Percentiles rank a stretch among this genome's conserved stretches.
Evolutionary conservation across 768 basidiomycete species (phyloP).

Genomic region (Lactarius deliciosus): DNA sequence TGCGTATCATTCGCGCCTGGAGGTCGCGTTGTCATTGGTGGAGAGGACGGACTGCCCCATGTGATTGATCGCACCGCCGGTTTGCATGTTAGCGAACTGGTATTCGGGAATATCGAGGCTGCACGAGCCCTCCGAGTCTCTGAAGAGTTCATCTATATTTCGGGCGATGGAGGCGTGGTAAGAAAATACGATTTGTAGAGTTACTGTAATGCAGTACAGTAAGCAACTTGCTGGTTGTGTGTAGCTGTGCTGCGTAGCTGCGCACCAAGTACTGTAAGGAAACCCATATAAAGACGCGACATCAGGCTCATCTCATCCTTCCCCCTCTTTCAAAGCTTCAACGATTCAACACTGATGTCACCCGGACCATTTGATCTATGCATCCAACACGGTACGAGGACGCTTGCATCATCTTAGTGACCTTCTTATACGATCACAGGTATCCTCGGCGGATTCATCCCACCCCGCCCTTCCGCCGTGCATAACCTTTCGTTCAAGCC

Average conservation of each 20-base stretch:
- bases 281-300: neutral
- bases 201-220: neutral
- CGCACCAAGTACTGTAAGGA: neutral
- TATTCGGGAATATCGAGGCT: slow-evolving; percentile 30
- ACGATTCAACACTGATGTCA: slow-evolving; percentile 42
- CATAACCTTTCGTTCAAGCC: slow-evolving; percentile 50
- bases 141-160: slow-evolving; percentile 18
- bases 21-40: slow-evolving; percentile 24
- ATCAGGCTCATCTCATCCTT: neutral
- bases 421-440: slow-evolving; percentile 42
- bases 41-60: slow-evolving; percentile 30
- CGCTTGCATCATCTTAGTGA: neutral
- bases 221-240: neutral
- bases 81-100: slow-evolving; percentile 23
- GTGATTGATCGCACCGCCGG: slow-evolving; percentile 10
- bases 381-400: slow-evolving; percentile 56
- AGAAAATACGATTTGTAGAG: slow-evolving; percentile 27
- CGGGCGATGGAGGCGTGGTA: slow-evolving; percentile 27
- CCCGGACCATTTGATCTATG: slow-evolving; percentile 54
- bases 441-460: slow-evolving; percentile 73
- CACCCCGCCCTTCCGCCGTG: slow-evolving; percentile 59
- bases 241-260: slow-evolving; percentile 2
- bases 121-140: slow-evolving; percentile 23
- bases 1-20: slow-evolving; percentile 13
- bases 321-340: slow-evolving; percentile 7